phyloP scores from a whole-genome alignment of 2,329 filamentous ascomycete species.

The Dactylonectria estremocensis region DNA sequence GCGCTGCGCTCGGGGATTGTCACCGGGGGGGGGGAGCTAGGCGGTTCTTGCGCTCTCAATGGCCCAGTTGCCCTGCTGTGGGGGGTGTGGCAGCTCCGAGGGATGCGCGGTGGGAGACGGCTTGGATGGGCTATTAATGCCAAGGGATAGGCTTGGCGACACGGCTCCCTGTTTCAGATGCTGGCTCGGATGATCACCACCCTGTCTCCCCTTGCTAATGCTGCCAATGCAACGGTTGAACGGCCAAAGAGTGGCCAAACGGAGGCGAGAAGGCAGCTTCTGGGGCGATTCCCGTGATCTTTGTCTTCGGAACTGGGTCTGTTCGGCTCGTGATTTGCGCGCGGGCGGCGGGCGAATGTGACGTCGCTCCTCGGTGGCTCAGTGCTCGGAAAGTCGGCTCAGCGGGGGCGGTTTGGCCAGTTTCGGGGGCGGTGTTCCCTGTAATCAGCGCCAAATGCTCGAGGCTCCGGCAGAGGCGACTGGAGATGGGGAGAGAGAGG shows the following conservation, averaged over 20 bases:
- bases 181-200: slow-evolving; percentile 27
- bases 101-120: slow-evolving; percentile 4
- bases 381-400: not conserved
- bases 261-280: not conserved
- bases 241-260: no score
- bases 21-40: slow-evolving; percentile 12
- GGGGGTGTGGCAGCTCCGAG: slow-evolving; percentile 17
- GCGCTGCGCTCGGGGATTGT: slow-evolving; percentile 35
- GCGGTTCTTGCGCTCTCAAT: slow-evolving; percentile 7
- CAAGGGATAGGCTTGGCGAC: slow-evolving; percentile 20
- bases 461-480: not conserved
- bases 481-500: not conserved
- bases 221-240: slow-evolving; percentile 12
- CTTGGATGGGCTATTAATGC: slow-evolving; percentile 20
- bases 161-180: slow-evolving; percentile 32
- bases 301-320: not conserved
- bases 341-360: slow-evolving; percentile 2
- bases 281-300: not conserved
- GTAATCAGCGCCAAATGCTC: slow-evolving; percentile 1
- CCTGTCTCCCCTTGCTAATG: slow-evolving; percentile 17
- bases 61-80: slow-evolving; percentile 18
- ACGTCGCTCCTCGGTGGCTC: slow-evolving; percentile 5
- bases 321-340: slow-evolving; percentile 5
- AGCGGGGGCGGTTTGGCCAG: not conserved
- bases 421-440: slow-evolving; percentile 15